These are phyloP conservation scores for Trichosporon sp. DNA, from an alignment of 1,284 basidiomycete species.

Conservation along the genomic window DNA sequence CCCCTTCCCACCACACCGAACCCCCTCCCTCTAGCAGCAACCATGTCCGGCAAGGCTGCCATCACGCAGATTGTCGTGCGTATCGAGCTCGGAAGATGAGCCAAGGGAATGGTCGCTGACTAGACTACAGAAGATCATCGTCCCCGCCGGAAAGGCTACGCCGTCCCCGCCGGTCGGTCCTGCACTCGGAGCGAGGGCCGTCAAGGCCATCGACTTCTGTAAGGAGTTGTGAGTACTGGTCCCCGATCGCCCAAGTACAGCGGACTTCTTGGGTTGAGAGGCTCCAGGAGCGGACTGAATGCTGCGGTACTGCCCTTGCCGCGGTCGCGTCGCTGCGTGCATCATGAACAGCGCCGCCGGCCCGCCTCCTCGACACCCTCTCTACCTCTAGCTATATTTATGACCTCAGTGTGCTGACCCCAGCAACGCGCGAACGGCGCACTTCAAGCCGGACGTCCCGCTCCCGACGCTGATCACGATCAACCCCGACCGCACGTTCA, in stretches of 20 bases:
- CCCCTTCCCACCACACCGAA: neutral
- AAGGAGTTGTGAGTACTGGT: constrained; percentile 75
- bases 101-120: neutral
- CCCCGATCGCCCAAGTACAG: too few relatives aligned
- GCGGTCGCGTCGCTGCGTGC: too few relatives aligned
- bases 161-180: constrained; percentile 96
- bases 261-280: too few relatives aligned
- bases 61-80: constrained; percentile 23
- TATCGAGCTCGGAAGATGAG: neutral
- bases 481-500: constrained; percentile 91
- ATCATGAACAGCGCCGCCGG: too few relatives aligned
- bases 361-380: too few relatives aligned
- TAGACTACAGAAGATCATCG: constrained; percentile 66
- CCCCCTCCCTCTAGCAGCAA: neutral
- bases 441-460: constrained; percentile 80
- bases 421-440: constrained; percentile 80
- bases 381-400: too few relatives aligned
- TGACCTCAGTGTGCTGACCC: too few relatives aligned
- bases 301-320: too few relatives aligned
- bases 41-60: constrained; percentile 22
- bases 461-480: constrained; percentile 87
- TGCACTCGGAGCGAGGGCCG: constrained; percentile 92
- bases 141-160: constrained; percentile 90
- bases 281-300: too few relatives aligned
- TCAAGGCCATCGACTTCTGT: constrained; percentile 99